phyloP scores from a whole-genome alignment of 2,329 filamentous ascomycete species.

The Colletotrichum musae region DNA sequence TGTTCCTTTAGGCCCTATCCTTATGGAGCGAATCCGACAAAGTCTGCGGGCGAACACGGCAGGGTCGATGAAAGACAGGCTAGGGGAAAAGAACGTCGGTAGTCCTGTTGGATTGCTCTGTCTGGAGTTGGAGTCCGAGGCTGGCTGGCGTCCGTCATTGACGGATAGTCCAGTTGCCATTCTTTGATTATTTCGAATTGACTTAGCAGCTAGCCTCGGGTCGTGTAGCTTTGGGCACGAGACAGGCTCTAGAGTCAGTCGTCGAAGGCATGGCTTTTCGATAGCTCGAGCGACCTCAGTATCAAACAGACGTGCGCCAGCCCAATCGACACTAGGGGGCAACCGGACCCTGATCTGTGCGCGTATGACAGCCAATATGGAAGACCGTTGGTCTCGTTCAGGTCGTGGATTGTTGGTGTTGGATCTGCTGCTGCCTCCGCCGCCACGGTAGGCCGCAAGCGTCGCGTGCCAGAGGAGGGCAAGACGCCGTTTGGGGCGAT shows the following conservation, averaged over 20 bases:
- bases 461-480: constrained; percentile 10
- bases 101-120: neutral
- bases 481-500: constrained; percentile 19
- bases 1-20: neutral
- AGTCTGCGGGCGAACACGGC: constrained; percentile 13
- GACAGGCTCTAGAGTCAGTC: constrained; percentile 3
- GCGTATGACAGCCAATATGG: constrained; percentile 29
- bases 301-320: constrained; percentile 36
- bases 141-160: constrained; percentile 5
- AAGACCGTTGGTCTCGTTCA: constrained; percentile 29
- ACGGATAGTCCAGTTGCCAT: neutral
- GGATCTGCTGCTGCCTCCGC: neutral
- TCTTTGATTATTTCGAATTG: neutral
- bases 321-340: constrained; percentile 18
- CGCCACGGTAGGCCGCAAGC: constrained; percentile 34
- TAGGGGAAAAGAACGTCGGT: constrained; percentile 10
- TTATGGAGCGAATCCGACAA: neutral
- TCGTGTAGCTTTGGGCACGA: constrained; percentile 8
- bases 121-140: neutral
- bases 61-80: neutral
- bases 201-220: neutral
- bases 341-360: constrained; percentile 34
- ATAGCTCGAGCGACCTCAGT: constrained; percentile 34
- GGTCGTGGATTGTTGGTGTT: constrained; percentile 5
- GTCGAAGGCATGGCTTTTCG: constrained; percentile 19